Evolutionary conservation across 805 yeast species (phyloP), one percentile per base, ranked within the genome.

Genomic region (Barnettozyma wickerhamii): DNA sequence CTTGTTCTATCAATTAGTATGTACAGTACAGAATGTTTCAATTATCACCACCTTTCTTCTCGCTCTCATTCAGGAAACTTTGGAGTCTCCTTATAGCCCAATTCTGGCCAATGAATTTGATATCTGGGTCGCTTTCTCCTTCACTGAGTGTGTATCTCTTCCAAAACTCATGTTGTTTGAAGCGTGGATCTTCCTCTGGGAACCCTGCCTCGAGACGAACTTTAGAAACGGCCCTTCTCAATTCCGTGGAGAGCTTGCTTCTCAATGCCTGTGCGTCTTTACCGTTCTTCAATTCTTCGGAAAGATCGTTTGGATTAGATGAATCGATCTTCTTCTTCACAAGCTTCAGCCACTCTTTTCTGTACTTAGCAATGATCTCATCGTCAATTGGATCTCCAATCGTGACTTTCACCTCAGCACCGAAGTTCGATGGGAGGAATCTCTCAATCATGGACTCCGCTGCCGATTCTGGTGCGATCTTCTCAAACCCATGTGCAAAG

Each of bases 401-500:
- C 20, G 76, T 70, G 13, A 89, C 79, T 24, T 72, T 75, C 18
- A 90, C 71, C 38, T 79, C 81, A 0, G 84, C 72, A 3, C 91
- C 87, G 33, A 79, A 60, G 42, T 80, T 80, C 33, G 74, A 65
- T 1, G 90, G 88, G 9, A 81, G 50, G 59, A 73, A 72, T 38
- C 84, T 65, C 40, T 76, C 74, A 48, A 80, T 54, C n/a, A 79
- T 65, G 14, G 69, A 45, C 5, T 43, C 62, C 17, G 80, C 75
- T 19, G 75, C 65, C 26, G 64, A 59, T 62, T 91, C 98, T 0
- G 97, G 95, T 10, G 84, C 81, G 19, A 90, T 75, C 55, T 82
- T 78, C 58, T 91, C 96, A 53, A 91, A 84, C 0, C 99, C 99
- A 37, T 79, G 74, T 5, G 86, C 68, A 55, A 81, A 91, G 14